Evolutionary conservation across 2,329 filamentous ascomycete species (phyloP), one percentile per base, ranked within the genome.

Genomic region (Bipolaris sorokiniana): DNA sequence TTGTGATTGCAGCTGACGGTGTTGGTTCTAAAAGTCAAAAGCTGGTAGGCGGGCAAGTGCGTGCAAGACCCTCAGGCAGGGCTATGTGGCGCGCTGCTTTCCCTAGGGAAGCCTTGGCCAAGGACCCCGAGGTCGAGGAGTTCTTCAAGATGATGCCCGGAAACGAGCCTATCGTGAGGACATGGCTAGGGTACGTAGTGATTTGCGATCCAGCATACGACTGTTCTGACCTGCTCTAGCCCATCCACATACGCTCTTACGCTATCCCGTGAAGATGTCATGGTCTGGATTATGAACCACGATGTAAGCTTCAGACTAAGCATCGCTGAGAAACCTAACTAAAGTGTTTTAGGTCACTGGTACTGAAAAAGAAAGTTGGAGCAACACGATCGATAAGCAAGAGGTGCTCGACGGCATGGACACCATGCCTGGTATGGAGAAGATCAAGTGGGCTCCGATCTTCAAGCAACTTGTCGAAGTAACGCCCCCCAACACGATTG

Each of bases 261-360:
- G 1, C 62, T 81, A 31, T 79, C 77, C 7, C 74, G 79, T 7
- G 76, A 77, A 13, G 79, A 82, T 64, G 77, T 78, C 31, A 80
- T 81, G 76, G 79, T 81, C 20, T 81, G 79, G 79, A 81, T 81
- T 67, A 77, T 82, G 73, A 82, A 81, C 66, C 79, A 81, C 68
- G 78, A 80, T 60, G 78, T 75, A 61, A 62, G 71, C 42, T n/a
- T 33, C 28, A 26, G 20, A 3, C 20, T 20, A 16, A 4, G 20
- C 23, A 6, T 16, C 42, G 10, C 26, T 54, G 20, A 34, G 16
- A 36, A 7, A 11, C 5, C 18, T 7, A 15, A 11, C 59, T 72
- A 51, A 72, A 37, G 20, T 1, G 9, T 9, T 9, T n/a, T 22
- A 78, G 76, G 76, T 77, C 6, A 81, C 78, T 11, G 78, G 77